A percentile compares a stretch with the other conserved stretches of the same genome.
Conservation (phyloP, 2,329 filamentous ascomycete species). For the Xylariaceae sp. region DNA sequence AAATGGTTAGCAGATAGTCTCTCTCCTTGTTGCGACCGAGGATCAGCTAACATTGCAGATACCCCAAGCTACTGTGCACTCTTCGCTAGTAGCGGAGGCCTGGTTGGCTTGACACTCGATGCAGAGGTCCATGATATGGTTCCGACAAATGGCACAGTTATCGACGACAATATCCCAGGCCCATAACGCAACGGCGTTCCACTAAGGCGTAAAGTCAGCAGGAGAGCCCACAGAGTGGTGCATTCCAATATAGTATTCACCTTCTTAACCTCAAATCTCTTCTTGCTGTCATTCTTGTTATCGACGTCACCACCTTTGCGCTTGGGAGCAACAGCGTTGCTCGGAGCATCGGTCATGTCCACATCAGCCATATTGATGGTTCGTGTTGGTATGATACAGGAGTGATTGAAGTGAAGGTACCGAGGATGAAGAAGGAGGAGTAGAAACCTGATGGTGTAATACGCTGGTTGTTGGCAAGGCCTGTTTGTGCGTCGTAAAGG, state of each 20-base stretch:
- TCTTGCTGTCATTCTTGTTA: slow-evolving; percentile 73
- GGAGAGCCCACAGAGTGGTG: background rate
- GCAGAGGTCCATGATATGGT: slow-evolving; percentile 99
- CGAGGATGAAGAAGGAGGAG: background rate
- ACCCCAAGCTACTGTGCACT: slow-evolving; percentile 98
- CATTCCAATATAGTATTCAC: slow-evolving; percentile 52
- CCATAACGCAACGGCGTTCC: slow-evolving; percentile 98
- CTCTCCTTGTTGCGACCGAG: background rate
- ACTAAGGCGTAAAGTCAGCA: slow-evolving; percentile 59
- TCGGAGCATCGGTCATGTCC: slow-evolving; percentile 89
- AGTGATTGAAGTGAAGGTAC: background rate
- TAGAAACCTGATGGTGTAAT: background rate
- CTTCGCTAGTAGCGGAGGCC: slow-evolving; percentile 93
- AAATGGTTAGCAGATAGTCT: slow-evolving; percentile 42
- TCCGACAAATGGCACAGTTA: slow-evolving; percentile 98
- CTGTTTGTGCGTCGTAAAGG: no score
- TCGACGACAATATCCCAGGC: slow-evolving; percentile 99
- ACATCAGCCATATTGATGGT: slow-evolving; percentile 80
- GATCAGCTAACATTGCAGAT: slow-evolving; percentile 88
- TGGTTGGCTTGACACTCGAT: slow-evolving; percentile 99
- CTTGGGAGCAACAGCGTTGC: slow-evolving; percentile 59
- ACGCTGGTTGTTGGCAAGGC: background rate
- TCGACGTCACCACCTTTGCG: slow-evolving; percentile 52
- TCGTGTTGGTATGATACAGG: background rate
- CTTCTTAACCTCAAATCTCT: slow-evolving; percentile 99